phyloP scores from a whole-genome alignment of 228 moss, liverwort and hornwort genomes.

The Sphagnum fallax region DNA sequence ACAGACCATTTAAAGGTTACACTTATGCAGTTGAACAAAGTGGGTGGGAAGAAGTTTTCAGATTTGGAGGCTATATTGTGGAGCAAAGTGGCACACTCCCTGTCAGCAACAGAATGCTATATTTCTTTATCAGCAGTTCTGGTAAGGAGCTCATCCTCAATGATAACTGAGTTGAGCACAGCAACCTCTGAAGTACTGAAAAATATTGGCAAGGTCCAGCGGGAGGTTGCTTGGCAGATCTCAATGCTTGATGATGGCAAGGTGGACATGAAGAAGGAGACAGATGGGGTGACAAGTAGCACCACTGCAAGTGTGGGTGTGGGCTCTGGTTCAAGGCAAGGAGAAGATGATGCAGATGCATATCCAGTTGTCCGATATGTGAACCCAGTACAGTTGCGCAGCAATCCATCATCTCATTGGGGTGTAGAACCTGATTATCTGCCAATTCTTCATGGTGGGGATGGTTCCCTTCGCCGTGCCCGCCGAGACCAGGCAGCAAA shows the following conservation, averaged over 20 bases:
- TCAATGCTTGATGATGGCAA: conserved; percentile 78
- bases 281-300: conserved; percentile 41
- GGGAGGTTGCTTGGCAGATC: conserved; percentile 86
- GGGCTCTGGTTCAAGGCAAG: conserved; percentile 68
- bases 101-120: conserved; percentile 89
- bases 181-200: conserved; percentile 58
- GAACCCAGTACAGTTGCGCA: conserved; percentile 79
- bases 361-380: conserved; percentile 84
- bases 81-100: conserved; percentile 61
- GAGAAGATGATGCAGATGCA: conserved; percentile 73
- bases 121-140: conserved; percentile 81
- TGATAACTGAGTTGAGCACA: conserved; percentile 86
- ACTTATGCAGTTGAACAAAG: conserved; percentile 43
- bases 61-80: conserved; percentile 50
- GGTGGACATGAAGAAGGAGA: conserved; percentile 70
- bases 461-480: conserved; percentile 70
- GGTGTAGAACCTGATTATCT: conserved; percentile 88
- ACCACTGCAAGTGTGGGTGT: conserved; percentile 62
- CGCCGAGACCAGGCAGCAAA: conserved; percentile 75
- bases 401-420: conserved; percentile 79
- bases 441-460: conserved; percentile 72
- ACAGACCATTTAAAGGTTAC: conserved; percentile 69
- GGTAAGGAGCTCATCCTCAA: conserved; percentile 75
- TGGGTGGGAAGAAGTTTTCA: conserved; percentile 58
- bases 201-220: conserved; percentile 76